Evolutionary conservation across 495 filamentous ascomycete species (phyloP), one percentile per base, ranked within the genome.

Genomic region (Elasticomyces elasticus): DNA sequence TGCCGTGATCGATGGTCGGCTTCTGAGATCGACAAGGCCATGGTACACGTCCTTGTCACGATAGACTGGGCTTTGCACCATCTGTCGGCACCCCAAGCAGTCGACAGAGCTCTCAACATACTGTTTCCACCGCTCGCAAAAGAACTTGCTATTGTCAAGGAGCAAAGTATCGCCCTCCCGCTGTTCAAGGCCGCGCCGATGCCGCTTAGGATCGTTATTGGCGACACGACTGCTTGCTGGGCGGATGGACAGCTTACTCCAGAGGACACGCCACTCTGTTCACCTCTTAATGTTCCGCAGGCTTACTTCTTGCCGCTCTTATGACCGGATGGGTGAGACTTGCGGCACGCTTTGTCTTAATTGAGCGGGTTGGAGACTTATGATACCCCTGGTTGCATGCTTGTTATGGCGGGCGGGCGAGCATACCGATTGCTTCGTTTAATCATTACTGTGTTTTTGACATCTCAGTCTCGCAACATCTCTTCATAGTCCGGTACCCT

Each of bases 51-150:
- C 6, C 33, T 45, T 19, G 11, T 28, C 13, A 27, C 25, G 1
- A 24, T 54, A 25, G 51, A 54, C 7, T 54, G 51, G 51, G 25
- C 17, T 26, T 17, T 54, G 4, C 42, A 46, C 19, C 1, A 30
- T 5, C 35, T 52, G 9, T 5, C 30, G 13, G 6, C 35, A 2
- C 10, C 22, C 11, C 2, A 30, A n/a, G 50, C 50, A 19, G 13
- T 52, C 6, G 50, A 43, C 1, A 5, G 22, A 17, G 26, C 50
- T 35, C 17, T 52, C 13, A 15, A 33, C 10, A 49, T 49, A 3
- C 19, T 49, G 45, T 28, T 33, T 15, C 45, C n/a, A 20, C 24
- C 10, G 25, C 42, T 23, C 3, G 42, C 42, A 12, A 23, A 23
- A 23, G 42, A 23, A 10, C 3, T 26, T 23, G 42, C 25, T 23